phyloP scores from a whole-genome alignment of 192 early-diverging fungal genomes.

The Backusella tarrabulga region DNA sequence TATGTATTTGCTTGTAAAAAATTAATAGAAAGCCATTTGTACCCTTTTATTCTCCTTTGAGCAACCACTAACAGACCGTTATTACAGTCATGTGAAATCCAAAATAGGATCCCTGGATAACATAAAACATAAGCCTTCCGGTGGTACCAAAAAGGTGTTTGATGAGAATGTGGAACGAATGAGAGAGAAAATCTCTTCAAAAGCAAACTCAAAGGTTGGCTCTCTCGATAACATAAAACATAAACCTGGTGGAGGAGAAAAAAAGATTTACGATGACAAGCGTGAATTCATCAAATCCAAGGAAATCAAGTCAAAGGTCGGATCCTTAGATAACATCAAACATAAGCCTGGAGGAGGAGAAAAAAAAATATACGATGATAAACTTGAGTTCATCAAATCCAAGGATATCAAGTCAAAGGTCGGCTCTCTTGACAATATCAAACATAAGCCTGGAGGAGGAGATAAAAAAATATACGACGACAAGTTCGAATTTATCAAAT shows the following conservation, averaged over 20 bases:
- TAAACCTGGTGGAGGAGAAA: slow-evolving; percentile 1
- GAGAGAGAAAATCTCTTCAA: background rate
- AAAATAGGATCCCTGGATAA: slow-evolving; percentile 16
- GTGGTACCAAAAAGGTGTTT: slow-evolving; percentile 9
- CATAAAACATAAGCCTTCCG: slow-evolving; percentile 19
- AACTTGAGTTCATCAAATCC: slow-evolving; percentile 6
- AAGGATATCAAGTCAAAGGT: background rate
- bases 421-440: background rate
- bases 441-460: background rate
- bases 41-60: background rate
- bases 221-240: background rate
- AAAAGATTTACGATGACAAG: slow-evolving; percentile 16
- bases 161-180: background rate
- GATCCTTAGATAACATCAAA: slow-evolving; percentile 14
- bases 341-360: slow-evolving; percentile 11
- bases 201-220: background rate
- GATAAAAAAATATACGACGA: background rate
- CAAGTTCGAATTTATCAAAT: slow-evolving; percentile 16
- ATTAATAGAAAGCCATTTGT: background rate
- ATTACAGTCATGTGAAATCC: slow-evolving; percentile 10
- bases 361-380: slow-evolving; percentile 9
- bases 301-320: background rate
- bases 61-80: slow-evolving; percentile 1
- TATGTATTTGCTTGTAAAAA: background rate
- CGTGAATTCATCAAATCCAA: slow-evolving; percentile 9